Base-by-base conservation (phyloP, 148 eudicot genomes). In the Spergularia marina region DNA sequence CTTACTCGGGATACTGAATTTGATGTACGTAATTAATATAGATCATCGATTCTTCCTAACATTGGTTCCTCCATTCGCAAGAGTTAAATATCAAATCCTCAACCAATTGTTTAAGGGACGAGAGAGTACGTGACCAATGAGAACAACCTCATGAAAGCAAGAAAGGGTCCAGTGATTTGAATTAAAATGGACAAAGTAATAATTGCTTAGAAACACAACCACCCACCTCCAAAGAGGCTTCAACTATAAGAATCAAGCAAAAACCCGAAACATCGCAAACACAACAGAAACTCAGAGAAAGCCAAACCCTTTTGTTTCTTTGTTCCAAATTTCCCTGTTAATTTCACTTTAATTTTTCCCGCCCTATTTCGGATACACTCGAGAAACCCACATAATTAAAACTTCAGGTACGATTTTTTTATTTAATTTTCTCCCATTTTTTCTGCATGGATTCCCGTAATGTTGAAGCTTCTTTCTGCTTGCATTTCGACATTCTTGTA, bases 321-420 rank as follows among this genome's bases (percentile, higher is more conserved):
- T 18, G 14, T 66, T 66, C 10, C 5, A 68, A 49, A 30, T 51
- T 14, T 49, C 12, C 25, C 40, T 10, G 12, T 40, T 4, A 44
- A 67, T 2, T 67, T 55, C 36, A 30, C 36, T 30, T 30, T 30
- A 25, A 23, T 49, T 44, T 58, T 73, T 63, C 66, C 68, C 82
- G 79, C 79, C 49, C 54, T 61, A 41, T 75, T 62, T 25, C 14
- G 1, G 40, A 40, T 13, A 17, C 52, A 53, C 17, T 65, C 47
- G 12, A 25, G 7, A 36, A 6, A 53, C 36, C 65, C 44, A 58
- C 54, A 39, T 39, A 68, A 5, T 39, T 51, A 4, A 1, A 59
- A 6, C 54, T 10, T 44, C 51, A 41, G 76, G 79, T 80, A 25
- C 9, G 0, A 25, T 40, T 36, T 75, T 58, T 23, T 39, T 62